A percentile compares a stretch with the other conserved stretches of the same genome.
Evolutionary conservation across 495 filamentous ascomycete genomes (phyloP).

Genomic region (Penicillium arizonense): DNA sequence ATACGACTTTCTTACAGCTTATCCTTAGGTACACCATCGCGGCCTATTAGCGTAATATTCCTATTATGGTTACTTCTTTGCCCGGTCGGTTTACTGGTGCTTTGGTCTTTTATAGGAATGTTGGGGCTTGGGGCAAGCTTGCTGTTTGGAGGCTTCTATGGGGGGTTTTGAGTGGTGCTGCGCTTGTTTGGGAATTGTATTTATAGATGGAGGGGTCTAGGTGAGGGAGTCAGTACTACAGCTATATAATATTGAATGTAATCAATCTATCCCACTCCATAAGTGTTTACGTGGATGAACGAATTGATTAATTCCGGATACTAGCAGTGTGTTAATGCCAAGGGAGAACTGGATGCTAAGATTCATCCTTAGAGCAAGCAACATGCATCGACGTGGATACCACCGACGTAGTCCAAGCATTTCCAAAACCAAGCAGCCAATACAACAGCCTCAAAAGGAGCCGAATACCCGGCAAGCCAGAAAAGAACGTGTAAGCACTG

Average conservation of each 20-base stretch:
- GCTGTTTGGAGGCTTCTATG: slow-evolving; percentile 14
- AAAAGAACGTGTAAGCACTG: background rate
- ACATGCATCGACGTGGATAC: too few species aligned
- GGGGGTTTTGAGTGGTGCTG: slow-evolving; percentile 9
- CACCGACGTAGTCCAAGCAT: too few species aligned
- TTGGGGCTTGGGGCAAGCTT: slow-evolving; percentile 6
- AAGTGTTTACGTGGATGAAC: too few species aligned
- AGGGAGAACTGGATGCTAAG: too few species aligned
- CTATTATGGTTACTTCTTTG: slow-evolving; percentile 14
- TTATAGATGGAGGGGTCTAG: background rate
- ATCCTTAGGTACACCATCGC: slow-evolving; percentile 12
- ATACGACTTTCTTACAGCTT: too few species aligned
- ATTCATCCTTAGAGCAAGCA: too few species aligned
- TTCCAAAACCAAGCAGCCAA: too few species aligned
- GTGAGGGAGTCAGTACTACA: background rate
- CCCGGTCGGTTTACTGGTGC: slow-evolving; percentile 15
- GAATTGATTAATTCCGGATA: too few species aligned
- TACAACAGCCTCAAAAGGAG: too few species aligned
- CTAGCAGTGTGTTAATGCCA: too few species aligned
- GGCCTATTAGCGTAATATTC: slow-evolving; percentile 12
- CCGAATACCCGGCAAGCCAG: background rate
- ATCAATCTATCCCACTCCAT: too few species aligned
- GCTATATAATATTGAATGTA: background rate
- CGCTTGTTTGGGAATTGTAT: slow-evolving; percentile 14
- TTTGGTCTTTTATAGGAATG: slow-evolving; percentile 12